A percentile compares a stretch with the other conserved stretches of the same genome.
These are phyloP conservation scores for Mycena amicta DNA, from an alignment of 768 basidiomycete species.

Conservation along the genomic window DNA sequence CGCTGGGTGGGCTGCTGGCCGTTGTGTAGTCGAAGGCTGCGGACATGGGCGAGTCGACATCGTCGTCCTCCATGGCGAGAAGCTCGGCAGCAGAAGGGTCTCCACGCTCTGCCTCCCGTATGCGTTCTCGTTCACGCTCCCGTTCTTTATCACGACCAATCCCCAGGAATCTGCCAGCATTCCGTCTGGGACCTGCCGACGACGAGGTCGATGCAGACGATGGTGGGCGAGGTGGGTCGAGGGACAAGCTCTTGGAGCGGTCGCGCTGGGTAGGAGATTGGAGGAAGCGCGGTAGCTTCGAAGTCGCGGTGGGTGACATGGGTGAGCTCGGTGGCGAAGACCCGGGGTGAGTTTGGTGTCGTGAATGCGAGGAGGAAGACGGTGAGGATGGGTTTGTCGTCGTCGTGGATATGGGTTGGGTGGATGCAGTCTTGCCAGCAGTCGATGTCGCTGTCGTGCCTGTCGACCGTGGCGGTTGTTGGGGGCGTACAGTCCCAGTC, in stretches of 20 bases:
- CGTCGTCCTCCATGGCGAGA: slow-evolving; percentile 30
- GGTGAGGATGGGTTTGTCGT: background rate
- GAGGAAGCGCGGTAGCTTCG: slow-evolving; percentile 55
- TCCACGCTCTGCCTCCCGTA: slow-evolving; percentile 8
- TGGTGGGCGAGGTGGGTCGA: slow-evolving; percentile 4
- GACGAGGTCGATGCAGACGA: slow-evolving; percentile 7
- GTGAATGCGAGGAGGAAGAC: background rate
- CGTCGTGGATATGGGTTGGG: background rate
- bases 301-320: slow-evolving; percentile 26
- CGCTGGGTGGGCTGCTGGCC: slow-evolving; percentile 46
- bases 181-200: background rate
- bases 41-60: slow-evolving; percentile 11
- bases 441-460: background rate
- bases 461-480: too few relatives aligned
- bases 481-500: too few relatives aligned
- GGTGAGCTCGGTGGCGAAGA: background rate
- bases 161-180: slow-evolving; percentile 5
- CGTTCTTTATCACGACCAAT: slow-evolving; percentile 2
- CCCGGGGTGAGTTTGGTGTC: background rate
- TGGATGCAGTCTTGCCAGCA: background rate
- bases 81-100: slow-evolving; percentile 19
- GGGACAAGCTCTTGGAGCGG: slow-evolving; percentile 45
- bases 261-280: slow-evolving; percentile 48
- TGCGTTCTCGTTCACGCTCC: slow-evolving; percentile 8
- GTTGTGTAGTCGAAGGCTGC: slow-evolving; percentile 39